A percentile compares a stretch with the other conserved stretches of the same genome.
Conservation (phyloP, 2,329 filamentous ascomycete species). For the Knufia petricola region DNA sequence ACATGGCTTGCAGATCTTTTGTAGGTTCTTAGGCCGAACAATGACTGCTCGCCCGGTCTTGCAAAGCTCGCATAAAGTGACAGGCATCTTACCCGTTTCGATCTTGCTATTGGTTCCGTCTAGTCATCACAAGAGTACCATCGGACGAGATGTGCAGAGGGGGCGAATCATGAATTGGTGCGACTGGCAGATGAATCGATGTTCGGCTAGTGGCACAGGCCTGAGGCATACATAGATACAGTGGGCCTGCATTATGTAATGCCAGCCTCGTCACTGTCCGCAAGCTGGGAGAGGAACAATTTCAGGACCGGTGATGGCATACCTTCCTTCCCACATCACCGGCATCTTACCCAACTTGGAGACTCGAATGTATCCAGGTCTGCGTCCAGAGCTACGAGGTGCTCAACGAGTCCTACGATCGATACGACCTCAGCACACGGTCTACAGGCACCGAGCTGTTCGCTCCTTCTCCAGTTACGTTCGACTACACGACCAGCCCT, state of each 20-base stretch:
- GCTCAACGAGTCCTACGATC: constrained; percentile 12
- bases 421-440: not conserved
- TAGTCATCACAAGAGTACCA: not conserved
- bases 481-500: constrained; percentile 1
- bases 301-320: not conserved
- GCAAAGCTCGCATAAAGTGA: constrained; percentile 66
- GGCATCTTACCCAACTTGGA: not conserved
- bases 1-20: constrained; percentile 83
- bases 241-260: not conserved
- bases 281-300: not conserved
- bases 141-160: not conserved
- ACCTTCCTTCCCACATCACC: not conserved
- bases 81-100: constrained; percentile 55
- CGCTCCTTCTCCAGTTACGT: constrained; percentile 5
- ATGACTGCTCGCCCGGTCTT: constrained; percentile 71
- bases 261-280: not conserved
- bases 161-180: not conserved
- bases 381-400: constrained; percentile 21
- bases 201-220: too few species aligned
- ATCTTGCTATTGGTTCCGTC: not conserved
- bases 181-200: too few species aligned
- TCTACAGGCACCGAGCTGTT: not conserved
- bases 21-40: constrained; percentile 85
- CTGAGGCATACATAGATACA: not conserved
- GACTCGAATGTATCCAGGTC: constrained; percentile 19